phyloP scores from a whole-genome alignment of 148 eudicot species.

The Selenicereus undatus region DNA sequence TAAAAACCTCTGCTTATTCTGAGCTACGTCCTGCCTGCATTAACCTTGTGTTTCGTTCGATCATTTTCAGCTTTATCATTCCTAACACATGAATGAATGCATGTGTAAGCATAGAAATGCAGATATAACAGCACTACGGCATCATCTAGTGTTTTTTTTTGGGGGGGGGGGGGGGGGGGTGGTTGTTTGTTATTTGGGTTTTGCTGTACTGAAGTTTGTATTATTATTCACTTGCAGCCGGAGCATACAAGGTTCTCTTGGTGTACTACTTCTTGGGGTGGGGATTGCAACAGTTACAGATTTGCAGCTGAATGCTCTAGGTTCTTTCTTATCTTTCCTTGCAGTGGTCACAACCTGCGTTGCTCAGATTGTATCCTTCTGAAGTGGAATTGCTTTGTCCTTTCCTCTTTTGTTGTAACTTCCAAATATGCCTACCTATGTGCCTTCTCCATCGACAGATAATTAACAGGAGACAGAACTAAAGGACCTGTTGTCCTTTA shows the following conservation, averaged over 20 bases:
- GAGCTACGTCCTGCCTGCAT: background rate
- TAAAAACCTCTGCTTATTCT: background rate
- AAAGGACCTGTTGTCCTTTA: too few relatives aligned
- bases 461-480: too few relatives aligned
- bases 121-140: background rate
- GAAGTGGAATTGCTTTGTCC: background rate
- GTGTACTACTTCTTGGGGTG: constrained; percentile 40
- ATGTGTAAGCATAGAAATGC: background rate
- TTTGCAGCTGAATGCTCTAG: constrained; percentile 42
- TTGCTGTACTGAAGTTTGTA: constrained; percentile 9
- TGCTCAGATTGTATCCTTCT: constrained; percentile 48
- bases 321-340: constrained; percentile 43
- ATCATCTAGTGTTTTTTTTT: background rate
- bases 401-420: background rate
- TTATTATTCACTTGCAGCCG: constrained; percentile 31
- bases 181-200: constrained; percentile 1
- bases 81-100: background rate
- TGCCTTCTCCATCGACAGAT: background rate
- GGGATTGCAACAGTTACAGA: constrained; percentile 47
- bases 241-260: constrained; percentile 38
- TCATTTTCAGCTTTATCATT: background rate
- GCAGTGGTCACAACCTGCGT: constrained; percentile 43
- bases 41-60: background rate
- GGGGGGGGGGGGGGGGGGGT: background rate
- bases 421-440: constrained; percentile 1